phyloP scores from a whole-genome alignment of 441 rosid genomes.

The Bocquillonia castaneifolia region DNA sequence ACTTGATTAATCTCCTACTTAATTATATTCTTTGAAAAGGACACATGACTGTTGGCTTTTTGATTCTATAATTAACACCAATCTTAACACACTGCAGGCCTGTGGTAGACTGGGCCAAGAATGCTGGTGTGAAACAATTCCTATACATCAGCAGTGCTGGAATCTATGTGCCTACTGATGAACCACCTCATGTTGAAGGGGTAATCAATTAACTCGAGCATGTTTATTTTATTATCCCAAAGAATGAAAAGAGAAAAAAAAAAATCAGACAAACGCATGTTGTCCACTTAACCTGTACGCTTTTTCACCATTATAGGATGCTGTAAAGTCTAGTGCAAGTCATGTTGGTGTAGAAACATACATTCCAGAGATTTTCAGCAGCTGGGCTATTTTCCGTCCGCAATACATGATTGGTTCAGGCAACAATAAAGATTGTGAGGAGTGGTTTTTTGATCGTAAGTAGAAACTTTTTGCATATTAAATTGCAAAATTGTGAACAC shows the following conservation, averaged over 20 bases:
- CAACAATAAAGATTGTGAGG: constrained; percentile 94
- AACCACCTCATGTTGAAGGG: constrained; percentile 96
- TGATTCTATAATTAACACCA: neutral
- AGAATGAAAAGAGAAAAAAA: neutral
- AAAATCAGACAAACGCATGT: neutral
- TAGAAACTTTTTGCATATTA: constrained; percentile 4
- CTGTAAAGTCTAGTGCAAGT: constrained; percentile 70
- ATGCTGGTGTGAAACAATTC: constrained; percentile 73
- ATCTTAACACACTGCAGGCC: constrained; percentile 41
- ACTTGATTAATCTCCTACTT: no score
- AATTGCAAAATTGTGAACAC: neutral
- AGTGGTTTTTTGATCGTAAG: constrained; percentile 95
- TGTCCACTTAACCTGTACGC: neutral
- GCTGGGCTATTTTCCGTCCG: constrained; percentile 76
- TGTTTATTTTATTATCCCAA: neutral
- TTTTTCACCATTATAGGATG: constrained; percentile 46
- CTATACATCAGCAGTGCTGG: constrained; percentile 91
- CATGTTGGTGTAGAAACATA: constrained; percentile 82
- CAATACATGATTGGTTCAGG: constrained; percentile 96
- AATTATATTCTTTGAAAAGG: no score
- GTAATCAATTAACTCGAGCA: constrained; percentile 26
- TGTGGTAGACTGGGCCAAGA: constrained; percentile 83
- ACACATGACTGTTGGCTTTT: no score
- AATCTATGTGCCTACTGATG: constrained; percentile 75
- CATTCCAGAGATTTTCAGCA: constrained; percentile 50